Conservation (phyloP, 202 grass and related monocot species). For the Tripidium arundinaceum region DNA sequence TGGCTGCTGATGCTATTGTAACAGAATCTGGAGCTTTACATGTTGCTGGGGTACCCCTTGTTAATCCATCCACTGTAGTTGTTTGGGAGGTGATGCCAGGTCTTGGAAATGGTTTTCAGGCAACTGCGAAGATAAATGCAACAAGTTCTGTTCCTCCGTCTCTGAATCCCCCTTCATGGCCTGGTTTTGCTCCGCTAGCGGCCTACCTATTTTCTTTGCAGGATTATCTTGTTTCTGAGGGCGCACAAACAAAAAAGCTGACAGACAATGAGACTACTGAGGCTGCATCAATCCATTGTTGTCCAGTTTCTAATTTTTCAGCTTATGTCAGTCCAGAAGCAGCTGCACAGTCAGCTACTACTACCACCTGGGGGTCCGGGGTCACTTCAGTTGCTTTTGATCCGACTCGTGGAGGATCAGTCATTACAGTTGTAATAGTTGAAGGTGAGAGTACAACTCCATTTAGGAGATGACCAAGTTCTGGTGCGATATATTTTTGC, state of each 20-base stretch:
- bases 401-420: slow-evolving; percentile 84
- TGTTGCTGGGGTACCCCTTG: slow-evolving; percentile 98
- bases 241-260: slow-evolving; percentile 62
- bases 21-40: slow-evolving; percentile 86
- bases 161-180: slow-evolving; percentile 78
- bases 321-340: slow-evolving; percentile 98
- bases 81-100: slow-evolving; percentile 99
- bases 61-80: slow-evolving; percentile 97
- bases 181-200: slow-evolving; percentile 73
- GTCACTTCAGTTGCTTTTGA: slow-evolving; percentile 99
- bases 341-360: slow-evolving; percentile 93
- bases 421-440: slow-evolving; percentile 95
- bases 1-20: slow-evolving; percentile 97
- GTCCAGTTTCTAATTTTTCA: slow-evolving; percentile 98
- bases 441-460: slow-evolving; percentile 59
- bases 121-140: slow-evolving; percentile 79
- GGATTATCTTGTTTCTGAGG: slow-evolving; percentile 82
- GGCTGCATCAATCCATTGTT: slow-evolving; percentile 92
- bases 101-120: slow-evolving; percentile 82
- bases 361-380: slow-evolving; percentile 96
- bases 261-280: slow-evolving; percentile 58
- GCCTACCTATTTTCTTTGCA: slow-evolving; percentile 88
- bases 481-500: not conserved
- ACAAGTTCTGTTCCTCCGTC: slow-evolving; percentile 68
- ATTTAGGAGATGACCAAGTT: slow-evolving; percentile 9